These are phyloP conservation scores for Polyporus tsugae DNA, from an alignment of 1,284 basidiomycete species.

Conservation along the genomic window DNA sequence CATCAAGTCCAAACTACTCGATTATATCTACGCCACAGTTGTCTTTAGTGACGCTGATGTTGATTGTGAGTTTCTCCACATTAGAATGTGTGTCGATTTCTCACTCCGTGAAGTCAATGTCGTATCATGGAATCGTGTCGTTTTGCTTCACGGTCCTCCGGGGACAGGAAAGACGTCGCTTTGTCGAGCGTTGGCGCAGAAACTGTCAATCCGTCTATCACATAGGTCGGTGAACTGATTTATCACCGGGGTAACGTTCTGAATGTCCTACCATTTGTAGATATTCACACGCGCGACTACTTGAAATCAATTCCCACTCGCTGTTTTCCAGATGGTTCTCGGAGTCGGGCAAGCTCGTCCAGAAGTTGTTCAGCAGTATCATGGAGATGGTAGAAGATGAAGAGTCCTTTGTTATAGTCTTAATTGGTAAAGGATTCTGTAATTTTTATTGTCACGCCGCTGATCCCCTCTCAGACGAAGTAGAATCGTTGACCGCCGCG, in stretches of 20 bases:
- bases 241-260: background rate
- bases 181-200: slow-evolving; percentile 95
- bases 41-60: slow-evolving; percentile 89
- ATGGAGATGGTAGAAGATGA: slow-evolving; percentile 91
- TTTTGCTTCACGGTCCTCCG: slow-evolving; percentile 95
- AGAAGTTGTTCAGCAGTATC: slow-evolving; percentile 90
- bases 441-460: background rate
- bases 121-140: slow-evolving; percentile 94
- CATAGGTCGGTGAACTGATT: slow-evolving; percentile 62
- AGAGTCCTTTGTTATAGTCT: slow-evolving; percentile 89
- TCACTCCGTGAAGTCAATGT: slow-evolving; percentile 71
- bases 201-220: slow-evolving; percentile 90
- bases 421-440: slow-evolving; percentile 74
- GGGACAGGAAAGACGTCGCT: slow-evolving; percentile 98
- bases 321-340: slow-evolving; percentile 98
- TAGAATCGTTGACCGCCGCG: slow-evolving; percentile 95
- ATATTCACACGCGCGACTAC: slow-evolving; percentile 85
- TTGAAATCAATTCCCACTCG: slow-evolving; percentile 98
- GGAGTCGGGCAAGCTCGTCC: slow-evolving; percentile 98
- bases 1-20: slow-evolving; percentile 88
- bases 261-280: slow-evolving; percentile 48
- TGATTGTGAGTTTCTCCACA: slow-evolving; percentile 67
- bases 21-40: slow-evolving; percentile 95
- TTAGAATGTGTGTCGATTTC: background rate
- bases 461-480: slow-evolving; percentile 75